Base-by-base conservation (phyloP, 2,329 filamentous ascomycete species). In the Penicillium sp. region DNA sequence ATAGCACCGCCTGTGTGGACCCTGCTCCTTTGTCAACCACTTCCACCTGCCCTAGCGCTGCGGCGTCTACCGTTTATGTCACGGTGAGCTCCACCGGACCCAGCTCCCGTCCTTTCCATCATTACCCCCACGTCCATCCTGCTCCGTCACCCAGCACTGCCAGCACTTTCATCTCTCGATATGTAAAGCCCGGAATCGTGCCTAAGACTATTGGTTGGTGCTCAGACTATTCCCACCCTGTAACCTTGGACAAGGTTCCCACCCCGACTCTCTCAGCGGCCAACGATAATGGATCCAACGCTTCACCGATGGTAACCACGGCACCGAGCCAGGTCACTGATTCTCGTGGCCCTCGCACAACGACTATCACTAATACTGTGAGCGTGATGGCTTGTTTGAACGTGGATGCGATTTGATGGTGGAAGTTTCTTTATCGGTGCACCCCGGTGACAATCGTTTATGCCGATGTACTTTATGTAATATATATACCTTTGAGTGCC, bases 1-100 rank as follows among this genome's bases (percentile, higher is more conserved):
- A 48, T 8, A 5, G 58, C 31, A 37, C 33, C 6, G 33, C 33
- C 57, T 75, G 73, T 66, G 56, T 60, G 43, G 70, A 62, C 9
- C 59, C 56, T 52, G 49, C 54, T 20, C n/a, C n/a, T 18, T 40
- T 14, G 18, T 22, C 37, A 11, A n/a, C 42, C 23, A 44, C 42
- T 26, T 44, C 42, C 18, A 40, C 37, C 37, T 40, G 37, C 18
- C 37, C 37, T 14, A 40, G 37, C 37, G 37, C 37, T 40, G 37
- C 37, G 37, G 18, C n/a, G 37, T 40, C 37, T 40, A 40, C 37
- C 37, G 37, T 40, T 40, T 40, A 40, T 40, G 37, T 40, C 37
- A 40, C 37, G 37, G 37, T 40, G 37, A 40, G 37, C 37, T 18
- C 37, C 14, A 40, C 37, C 37, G 18, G 37, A 22, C 42, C 25